A percentile compares a stretch with the other conserved stretches of the same genome.
These are phyloP conservation scores for Solanum okadae DNA, from an alignment of 257 asterid genomes.

Conservation along the genomic window DNA sequence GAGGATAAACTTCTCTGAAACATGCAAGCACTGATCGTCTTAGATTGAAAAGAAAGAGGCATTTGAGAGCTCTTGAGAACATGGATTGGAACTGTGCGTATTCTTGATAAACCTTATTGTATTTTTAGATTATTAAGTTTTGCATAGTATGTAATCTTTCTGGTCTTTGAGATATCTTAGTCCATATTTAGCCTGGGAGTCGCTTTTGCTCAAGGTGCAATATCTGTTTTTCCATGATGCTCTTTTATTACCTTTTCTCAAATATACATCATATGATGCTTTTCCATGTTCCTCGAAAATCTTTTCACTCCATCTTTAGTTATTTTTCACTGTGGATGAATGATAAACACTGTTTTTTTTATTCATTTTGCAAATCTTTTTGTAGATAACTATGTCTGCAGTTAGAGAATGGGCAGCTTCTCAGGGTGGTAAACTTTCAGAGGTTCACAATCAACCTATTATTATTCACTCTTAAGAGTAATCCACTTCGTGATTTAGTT, in stretches of 20 bases:
- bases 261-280: background rate
- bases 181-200: background rate
- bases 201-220: background rate
- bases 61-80: background rate
- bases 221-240: background rate
- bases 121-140: background rate
- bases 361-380: background rate
- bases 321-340: background rate
- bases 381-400: constrained; percentile 97
- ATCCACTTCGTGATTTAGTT: background rate
- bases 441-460: constrained; percentile 30
- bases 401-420: constrained; percentile 99
- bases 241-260: background rate
- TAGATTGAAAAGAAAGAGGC: background rate
- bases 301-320: background rate
- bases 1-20: background rate
- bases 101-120: background rate
- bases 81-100: background rate
- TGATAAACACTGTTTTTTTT: background rate
- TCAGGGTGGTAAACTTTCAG: constrained; percentile 75
- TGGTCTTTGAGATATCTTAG: background rate
- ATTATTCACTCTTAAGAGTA: background rate
- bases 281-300: background rate
- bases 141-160: background rate
- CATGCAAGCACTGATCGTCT: background rate